Evolutionary conservation across 768 basidiomycete species (phyloP), one percentile per base, ranked within the genome.

Genomic region (Suillus ampliporus): DNA sequence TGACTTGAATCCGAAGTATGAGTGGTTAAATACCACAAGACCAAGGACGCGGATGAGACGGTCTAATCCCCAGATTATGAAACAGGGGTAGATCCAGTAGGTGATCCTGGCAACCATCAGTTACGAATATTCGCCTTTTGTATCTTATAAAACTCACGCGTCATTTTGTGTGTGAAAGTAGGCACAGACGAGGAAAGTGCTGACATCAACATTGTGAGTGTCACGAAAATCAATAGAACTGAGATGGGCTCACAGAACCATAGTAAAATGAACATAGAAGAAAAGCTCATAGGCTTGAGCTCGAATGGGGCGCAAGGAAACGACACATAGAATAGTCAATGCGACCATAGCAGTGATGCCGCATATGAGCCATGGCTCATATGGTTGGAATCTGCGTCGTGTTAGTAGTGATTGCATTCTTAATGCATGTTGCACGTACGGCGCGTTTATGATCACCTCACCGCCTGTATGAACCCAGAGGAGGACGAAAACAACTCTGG

Each of bases 1-100:
- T 17, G 67, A 66, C 26, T 62, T 65, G 43, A 70, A 68, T 14
- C 67, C 69, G 58, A 81, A 73, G 70, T 79, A 65, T 1, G 70
- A 73, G 61, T 76, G 71, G 66, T 84, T 86, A 74, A 77, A 78
- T 35, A 76, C 62, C 31, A 80, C 61, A 28, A 84, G 68, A 23
- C 84, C 80, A 19, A 77, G 31, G 8, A 77, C 38, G 28, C 86
- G 82, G 51, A 86, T 65, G 35, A 79, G 60, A 46, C 84, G 79
- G 64, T 88, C 86, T 23, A 85, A 63, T 3, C 77, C 84, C 86
- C 86, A 87, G 64, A 88, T 63, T 57, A 83, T 58, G 65, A 88
- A 78, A 0, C 80, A 73, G 4, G 85, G 84, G 81, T 82, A 87
- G 34, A 85, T 67, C 60, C 78, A 82, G 14, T 64, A 46, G 15